Percentiles rank a stretch among this genome's conserved stretches.
phyloP scores from a whole-genome alignment of 495 filamentous ascomycete genomes.

The Hyphodiscus hymeniophilus region DNA sequence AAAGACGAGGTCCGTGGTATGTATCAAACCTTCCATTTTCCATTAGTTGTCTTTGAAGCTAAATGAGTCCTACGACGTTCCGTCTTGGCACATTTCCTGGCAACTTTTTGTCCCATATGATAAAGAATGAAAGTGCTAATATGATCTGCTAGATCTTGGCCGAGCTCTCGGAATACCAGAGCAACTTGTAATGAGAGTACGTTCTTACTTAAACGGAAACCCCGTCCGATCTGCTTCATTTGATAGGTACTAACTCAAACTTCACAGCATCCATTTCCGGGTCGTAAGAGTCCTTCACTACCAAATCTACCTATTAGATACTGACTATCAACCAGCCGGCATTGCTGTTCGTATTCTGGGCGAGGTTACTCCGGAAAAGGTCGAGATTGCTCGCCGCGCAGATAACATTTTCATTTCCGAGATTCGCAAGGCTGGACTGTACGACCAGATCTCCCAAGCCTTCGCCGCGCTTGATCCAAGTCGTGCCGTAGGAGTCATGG shows the following conservation, averaged over 20 bases:
- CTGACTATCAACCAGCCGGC: constrained; percentile 38
- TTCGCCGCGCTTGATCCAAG: constrained; percentile 69
- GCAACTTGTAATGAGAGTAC: constrained; percentile 60
- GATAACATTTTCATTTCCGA: constrained; percentile 83
- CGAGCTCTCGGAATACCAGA: constrained; percentile 65
- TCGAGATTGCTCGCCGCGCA: constrained; percentile 73
- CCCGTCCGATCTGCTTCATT: constrained; percentile 7
- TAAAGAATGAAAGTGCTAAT: constrained; percentile 10
- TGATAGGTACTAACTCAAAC: constrained; percentile 6
- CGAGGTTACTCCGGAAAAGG: constrained; percentile 73
- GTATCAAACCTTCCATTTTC: constrained; percentile 8
- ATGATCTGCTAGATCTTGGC: constrained; percentile 41
- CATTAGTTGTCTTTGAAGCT: constrained; percentile 5
- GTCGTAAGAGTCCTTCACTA: constrained; percentile 35
- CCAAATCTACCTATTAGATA: constrained; percentile 4
- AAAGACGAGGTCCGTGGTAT: constrained; percentile 70
- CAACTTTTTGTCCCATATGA: constrained; percentile 7
- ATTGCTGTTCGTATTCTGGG: constrained; percentile 84
- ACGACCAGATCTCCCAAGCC: constrained; percentile 74
- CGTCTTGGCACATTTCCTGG: constrained; percentile 8
- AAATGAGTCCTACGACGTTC: constrained; percentile 6
- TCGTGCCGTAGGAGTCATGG: constrained; percentile 71
- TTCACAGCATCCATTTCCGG: constrained; percentile 65
- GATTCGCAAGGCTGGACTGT: constrained; percentile 77
- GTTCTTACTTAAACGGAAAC: constrained; percentile 1